phyloP scores from a whole-genome alignment of 2,329 filamentous ascomycete species.

The Pyrenochaeta sp. region DNA sequence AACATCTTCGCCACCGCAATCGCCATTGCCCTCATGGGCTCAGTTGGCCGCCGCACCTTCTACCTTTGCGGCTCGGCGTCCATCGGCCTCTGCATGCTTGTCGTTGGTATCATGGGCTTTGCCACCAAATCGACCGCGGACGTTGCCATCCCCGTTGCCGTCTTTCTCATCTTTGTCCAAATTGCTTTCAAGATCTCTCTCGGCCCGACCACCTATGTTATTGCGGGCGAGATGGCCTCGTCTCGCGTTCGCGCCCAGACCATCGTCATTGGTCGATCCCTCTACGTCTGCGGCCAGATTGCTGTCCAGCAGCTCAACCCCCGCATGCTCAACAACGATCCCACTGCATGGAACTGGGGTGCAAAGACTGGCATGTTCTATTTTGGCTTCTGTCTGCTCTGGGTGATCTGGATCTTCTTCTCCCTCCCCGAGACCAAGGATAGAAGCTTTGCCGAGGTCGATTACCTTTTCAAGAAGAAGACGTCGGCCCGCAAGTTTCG shows the following conservation, averaged over 20 bases:
- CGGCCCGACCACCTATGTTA: conserved; percentile 84
- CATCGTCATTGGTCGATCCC: conserved; percentile 72
- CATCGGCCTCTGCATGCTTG: conserved; percentile 65
- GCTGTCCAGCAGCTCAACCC: conserved; percentile 21
- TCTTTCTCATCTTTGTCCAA: conserved; percentile 22
- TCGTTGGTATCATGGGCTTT: conserved; percentile 24
- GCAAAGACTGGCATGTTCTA: conserved; percentile 21
- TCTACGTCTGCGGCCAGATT: conserved; percentile 49
- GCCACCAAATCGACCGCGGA: conserved; percentile 10
- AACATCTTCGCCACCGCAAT: conserved; percentile 80
- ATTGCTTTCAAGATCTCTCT: conserved; percentile 55
- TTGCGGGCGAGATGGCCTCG: conserved; percentile 82
- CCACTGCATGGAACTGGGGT: conserved; percentile 19
- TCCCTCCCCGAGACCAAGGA: conserved; percentile 49
- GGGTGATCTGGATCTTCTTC: conserved; percentile 44
- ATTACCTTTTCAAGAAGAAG: conserved; percentile 47
- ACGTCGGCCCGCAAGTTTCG: conserved; percentile 19
- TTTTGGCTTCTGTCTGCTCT: conserved; percentile 24
- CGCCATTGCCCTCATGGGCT: conserved; percentile 79
- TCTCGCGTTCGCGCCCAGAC: conserved; percentile 88
- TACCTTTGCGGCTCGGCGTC: conserved; percentile 16
- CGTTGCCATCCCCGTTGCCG: conserved; percentile 21
- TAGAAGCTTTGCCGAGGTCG: conserved; percentile 49
- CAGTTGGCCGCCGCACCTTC: conserved; percentile 72
- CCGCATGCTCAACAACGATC: conserved; percentile 19